Evolutionary conservation across 1,284 basidiomycete species (phyloP), one percentile per base, ranked within the genome.

Genomic region (Ustilago crameri): DNA sequence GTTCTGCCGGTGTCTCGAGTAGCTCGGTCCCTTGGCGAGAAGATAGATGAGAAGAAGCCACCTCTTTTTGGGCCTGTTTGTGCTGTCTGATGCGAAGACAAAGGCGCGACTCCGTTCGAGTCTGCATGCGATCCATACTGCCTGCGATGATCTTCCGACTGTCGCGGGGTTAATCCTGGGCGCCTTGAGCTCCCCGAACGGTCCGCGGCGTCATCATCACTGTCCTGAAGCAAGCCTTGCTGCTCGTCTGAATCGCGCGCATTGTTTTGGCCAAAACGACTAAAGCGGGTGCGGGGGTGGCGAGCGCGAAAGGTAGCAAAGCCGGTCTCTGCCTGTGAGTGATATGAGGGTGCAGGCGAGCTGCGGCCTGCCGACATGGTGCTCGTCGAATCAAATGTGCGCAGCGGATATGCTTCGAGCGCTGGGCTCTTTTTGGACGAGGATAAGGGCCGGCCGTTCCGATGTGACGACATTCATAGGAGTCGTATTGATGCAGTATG

Each of bases 261-360:
- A 32, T 68, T 64, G 65, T 68, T 67, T 51, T 68, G 70, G 12
- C 65, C 65, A 47, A 69, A 72, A 38, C 65, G 65, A 24, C 49
- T 59, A 51, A 73, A 73, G 30, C 70, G 35, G 5, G 70, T 53
- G 18, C 65, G 56, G 12, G 56, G 44, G 15, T 53, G 60, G 47
- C 70, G 64, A 5, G 70, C 64, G 49, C 70, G 60, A 44, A 73
- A 73, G 12, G 60, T 57, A 18, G 70, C 60, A 35, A 64, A 68
- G 24, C 70, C 51, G 5, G 37, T 56, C 30, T 71, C 62, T 8
- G 41, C 35, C 32, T 73, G 58, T 22, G 69, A 68, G 18, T 64
- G 55, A 12, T 56, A 64, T 43, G 68, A 63, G 15, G 69, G 60
- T 9, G 60, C 63, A 3, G 69, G 64, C 3, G 69, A 72, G 56